phyloP scores from a whole-genome alignment of 208 protist genomes.

The Acanthamoeba triangularis region DNA sequence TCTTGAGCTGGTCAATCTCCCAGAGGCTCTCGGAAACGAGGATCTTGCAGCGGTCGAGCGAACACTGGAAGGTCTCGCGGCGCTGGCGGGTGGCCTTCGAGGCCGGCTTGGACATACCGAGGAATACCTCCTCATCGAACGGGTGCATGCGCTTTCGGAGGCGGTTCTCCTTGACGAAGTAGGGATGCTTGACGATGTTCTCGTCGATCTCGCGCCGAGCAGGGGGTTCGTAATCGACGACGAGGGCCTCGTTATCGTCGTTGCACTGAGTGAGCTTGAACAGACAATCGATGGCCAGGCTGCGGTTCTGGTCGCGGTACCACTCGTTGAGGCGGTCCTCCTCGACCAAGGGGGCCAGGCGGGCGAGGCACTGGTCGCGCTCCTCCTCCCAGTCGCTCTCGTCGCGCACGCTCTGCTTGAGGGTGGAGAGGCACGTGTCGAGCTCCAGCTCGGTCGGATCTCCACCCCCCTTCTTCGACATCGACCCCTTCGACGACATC shows the following conservation, averaged over 20 bases:
- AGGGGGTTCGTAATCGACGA: rapidly evolving
- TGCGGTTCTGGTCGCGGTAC: neutral
- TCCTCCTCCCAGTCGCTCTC: neutral
- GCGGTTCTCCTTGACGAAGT: neutral
- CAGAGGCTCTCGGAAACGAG: neutral
- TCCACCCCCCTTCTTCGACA: too few relatives aligned
- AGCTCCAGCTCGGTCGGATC: neutral
- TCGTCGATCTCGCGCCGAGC: neutral
- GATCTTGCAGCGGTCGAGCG: neutral
- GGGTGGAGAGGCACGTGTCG: neutral
- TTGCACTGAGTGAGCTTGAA: neutral
- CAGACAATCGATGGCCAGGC: neutral
- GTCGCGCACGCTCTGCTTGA: neutral
- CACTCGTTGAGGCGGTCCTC: neutral
- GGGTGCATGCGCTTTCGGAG: neutral
- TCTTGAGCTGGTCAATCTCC: neutral
- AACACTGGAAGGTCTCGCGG: neutral
- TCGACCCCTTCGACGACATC: too few relatives aligned
- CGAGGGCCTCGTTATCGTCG: neutral
- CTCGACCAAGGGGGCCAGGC: neutral
- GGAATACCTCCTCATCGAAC: neutral
- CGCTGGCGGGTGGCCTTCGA: neutral
- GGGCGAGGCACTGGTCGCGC: neutral
- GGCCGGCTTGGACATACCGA: neutral
- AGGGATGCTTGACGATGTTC: neutral